Evolutionary conservation across 225 moss, liverwort and hornwort species (phyloP), one percentile per base, ranked within the genome.

Genomic region (Rhytidiadelphus loreus): DNA sequence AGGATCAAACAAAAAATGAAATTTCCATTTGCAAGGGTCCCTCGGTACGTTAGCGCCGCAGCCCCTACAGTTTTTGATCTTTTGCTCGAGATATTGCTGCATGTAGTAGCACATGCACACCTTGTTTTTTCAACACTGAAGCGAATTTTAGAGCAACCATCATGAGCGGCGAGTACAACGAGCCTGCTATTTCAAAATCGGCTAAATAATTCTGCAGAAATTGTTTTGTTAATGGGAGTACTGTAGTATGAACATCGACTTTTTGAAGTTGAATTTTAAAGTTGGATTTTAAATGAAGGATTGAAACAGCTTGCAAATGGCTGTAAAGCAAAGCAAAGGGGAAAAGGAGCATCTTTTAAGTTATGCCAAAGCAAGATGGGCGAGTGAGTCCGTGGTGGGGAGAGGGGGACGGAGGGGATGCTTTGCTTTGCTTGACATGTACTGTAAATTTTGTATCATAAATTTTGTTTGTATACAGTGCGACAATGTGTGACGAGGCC

Each of bases 361-460:
- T 17, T 62, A 71, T 23, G 46, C 33, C 37, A 53, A 90, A 61
- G 86, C 53, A 68, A 57, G 57, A 56, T 55, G 7, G 14, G 20
- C 2, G 11, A 58, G 11, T 50, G 19, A 80, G 59, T 28, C 82
- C 12, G 41, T 85, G 82, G 66, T 48, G 48, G 18, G 28, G 37
- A 26, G 15, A 17, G 8, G 20, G 17, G 8, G 37, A 8, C 8
- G 9, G 46, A 39, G 13, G 24, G 7, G 35, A 28, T 63, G 50
- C 65, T 39, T 88, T 89, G 84, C 91, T 89, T 91, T 73, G 65
- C 88, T 88, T 91, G 86, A 20, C 41, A 83, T 57, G 72, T 86
- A 88, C 90, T 86, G 82, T 50, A 52, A 23, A n/a, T n/a, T n/a
- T n/a, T n/a, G n/a, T n/a, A n/a, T n/a, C n/a, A n/a, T n/a, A n/a